Conservation (phyloP, 805 yeast species). For the Blastobotrys robertii region DNA sequence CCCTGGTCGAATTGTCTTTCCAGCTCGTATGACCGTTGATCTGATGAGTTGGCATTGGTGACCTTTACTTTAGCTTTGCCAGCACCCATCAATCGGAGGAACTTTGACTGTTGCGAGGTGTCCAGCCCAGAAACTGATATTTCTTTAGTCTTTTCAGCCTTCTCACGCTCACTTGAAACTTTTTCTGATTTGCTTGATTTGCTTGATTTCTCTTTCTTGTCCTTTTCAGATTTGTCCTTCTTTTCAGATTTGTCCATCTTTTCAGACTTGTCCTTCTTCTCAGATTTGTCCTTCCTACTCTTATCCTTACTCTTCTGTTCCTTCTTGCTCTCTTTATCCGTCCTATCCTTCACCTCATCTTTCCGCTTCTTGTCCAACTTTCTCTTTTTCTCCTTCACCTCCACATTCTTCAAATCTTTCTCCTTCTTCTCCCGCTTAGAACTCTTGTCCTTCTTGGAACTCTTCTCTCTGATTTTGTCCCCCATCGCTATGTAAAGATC, state of each 20-base stretch:
- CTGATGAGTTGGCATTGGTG: conserved; percentile 1
- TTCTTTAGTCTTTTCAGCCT: conserved; percentile 3
- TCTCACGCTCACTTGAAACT: conserved; percentile 4
- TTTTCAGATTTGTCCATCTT: background rate
- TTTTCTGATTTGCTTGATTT: conserved; percentile 4
- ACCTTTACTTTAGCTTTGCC: conserved; percentile 8
- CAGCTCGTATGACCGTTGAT: conserved; percentile 8
- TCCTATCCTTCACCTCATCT: background rate
- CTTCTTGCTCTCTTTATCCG: conserved; percentile 1
- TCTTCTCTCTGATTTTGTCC: conserved; percentile 1
- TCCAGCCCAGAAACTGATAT: conserved; percentile 15
- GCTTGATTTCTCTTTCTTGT: conserved; percentile 8
- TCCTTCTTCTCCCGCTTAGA: conserved; percentile 5
- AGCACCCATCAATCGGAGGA: conserved; percentile 19
- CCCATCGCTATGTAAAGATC: background rate
- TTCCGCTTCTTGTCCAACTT: conserved; percentile 1
- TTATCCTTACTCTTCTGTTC: conserved; percentile 1
- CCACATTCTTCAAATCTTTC: conserved; percentile 6
- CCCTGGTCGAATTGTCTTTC: conserved; percentile 18
- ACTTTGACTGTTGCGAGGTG: conserved; percentile 15
- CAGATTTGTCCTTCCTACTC: background rate
- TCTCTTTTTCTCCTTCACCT: conserved; percentile 1
- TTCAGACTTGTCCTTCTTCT: conserved; percentile 3
- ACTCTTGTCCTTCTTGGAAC: conserved; percentile 1
- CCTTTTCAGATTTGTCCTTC: conserved; percentile 6